phyloP scores from a whole-genome alignment of 164 flowering plant species.

The Annona cherimola region DNA sequence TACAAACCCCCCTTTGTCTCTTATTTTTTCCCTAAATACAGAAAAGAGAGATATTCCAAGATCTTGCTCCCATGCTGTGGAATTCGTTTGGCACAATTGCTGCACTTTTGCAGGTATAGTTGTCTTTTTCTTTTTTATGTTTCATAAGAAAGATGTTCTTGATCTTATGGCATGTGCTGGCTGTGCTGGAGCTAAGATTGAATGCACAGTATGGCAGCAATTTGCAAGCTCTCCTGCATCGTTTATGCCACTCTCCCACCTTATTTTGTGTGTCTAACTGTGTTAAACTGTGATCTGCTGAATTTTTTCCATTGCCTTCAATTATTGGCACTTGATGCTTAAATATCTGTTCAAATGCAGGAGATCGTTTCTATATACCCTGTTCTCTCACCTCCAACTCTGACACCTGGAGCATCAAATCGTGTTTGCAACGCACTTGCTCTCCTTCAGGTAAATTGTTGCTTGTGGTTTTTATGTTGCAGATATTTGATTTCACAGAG shows the following conservation, averaged over 20 bases:
- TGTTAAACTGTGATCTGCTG: not conserved
- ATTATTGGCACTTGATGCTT: slow-evolving; percentile 11
- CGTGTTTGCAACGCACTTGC: slow-evolving; percentile 94
- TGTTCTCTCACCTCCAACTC: slow-evolving; percentile 73
- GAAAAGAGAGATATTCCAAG: slow-evolving; percentile 85
- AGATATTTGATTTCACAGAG: not conserved
- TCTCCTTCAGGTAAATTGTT: slow-evolving; percentile 64
- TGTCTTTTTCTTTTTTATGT: not conserved
- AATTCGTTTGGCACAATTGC: slow-evolving; percentile 90
- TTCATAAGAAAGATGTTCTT: not conserved
- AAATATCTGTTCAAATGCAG: slow-evolving; percentile 31
- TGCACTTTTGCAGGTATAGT: slow-evolving; percentile 73
- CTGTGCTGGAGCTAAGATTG: not conserved
- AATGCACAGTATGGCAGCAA: not conserved
- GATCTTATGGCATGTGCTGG: not conserved
- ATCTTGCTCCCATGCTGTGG: slow-evolving; percentile 88
- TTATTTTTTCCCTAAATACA: slow-evolving; percentile 11
- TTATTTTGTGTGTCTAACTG: not conserved
- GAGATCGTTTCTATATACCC: slow-evolving; percentile 89
- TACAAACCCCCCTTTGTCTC: too few relatives aligned
- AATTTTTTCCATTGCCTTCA: not conserved
- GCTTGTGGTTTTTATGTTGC: not conserved
- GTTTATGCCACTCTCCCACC: not conserved
- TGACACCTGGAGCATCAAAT: slow-evolving; percentile 71
- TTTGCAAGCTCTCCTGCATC: too few relatives aligned